These are phyloP conservation scores for Xylariomycetidae sp. DNA, from an alignment of 2,329 filamentous ascomycete species.

Conservation along the genomic window DNA sequence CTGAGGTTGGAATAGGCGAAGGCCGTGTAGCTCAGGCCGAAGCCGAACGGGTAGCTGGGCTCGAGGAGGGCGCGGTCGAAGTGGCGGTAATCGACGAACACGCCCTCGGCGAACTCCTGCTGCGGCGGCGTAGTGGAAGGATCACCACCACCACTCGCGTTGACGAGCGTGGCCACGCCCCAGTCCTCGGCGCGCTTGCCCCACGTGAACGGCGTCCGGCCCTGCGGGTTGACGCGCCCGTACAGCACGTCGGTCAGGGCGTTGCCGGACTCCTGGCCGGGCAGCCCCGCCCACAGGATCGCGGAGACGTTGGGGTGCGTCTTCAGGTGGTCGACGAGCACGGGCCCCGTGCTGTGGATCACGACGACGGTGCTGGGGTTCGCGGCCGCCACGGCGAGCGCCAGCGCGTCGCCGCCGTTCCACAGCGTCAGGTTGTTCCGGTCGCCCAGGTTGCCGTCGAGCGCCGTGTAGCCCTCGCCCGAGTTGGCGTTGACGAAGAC, in stretches of 20 bases:
- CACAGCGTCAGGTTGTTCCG: constrained; percentile 89
- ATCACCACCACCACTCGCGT: no score
- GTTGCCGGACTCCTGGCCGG: constrained; percentile 78
- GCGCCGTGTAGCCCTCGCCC: constrained; percentile 78
- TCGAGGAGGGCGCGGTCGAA: constrained; percentile 63
- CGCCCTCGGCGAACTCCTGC: constrained; percentile 68
- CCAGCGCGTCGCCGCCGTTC: constrained; percentile 73
- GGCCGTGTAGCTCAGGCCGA: constrained; percentile 75
- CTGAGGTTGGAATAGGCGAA: constrained; percentile 68
- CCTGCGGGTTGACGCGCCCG: constrained; percentile 70
- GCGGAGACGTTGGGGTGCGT: constrained; percentile 72
- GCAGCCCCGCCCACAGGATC: constrained; percentile 74
- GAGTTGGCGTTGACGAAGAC: constrained; percentile 82
- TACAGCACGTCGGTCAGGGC: constrained; percentile 74
- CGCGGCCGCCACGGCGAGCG: constrained; percentile 68
- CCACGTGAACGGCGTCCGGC: constrained; percentile 74
- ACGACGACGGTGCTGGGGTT: constrained; percentile 88
- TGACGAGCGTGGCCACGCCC: constrained; percentile 59
- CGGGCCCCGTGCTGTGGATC: constrained; percentile 78
- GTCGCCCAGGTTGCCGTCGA: constrained; percentile 81
- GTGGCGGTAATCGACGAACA: constrained; percentile 75
- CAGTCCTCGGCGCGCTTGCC: constrained; percentile 63
- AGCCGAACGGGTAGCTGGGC: constrained; percentile 76
- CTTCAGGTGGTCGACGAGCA: constrained; percentile 68
- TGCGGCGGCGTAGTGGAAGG: constrained; percentile 60